phyloP scores from a whole-genome alignment of 495 filamentous ascomycete genomes.

The Margaritispora aquatica region DNA sequence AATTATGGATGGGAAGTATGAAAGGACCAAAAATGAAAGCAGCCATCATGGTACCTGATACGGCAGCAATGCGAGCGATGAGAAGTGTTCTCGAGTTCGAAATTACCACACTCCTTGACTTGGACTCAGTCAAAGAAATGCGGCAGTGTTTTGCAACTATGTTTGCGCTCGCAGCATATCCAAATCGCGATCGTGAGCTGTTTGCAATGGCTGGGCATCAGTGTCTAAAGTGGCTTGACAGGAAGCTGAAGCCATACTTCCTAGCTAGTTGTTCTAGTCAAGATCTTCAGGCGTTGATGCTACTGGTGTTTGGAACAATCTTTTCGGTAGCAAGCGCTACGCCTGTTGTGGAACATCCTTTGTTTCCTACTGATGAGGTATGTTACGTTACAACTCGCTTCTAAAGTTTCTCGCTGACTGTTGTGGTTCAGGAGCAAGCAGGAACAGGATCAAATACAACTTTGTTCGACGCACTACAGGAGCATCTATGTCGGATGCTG shows the following conservation, averaged over 20 bases:
- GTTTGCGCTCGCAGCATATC: background rate
- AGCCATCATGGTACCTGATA: background rate
- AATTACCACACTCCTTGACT: background rate
- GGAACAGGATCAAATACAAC: background rate
- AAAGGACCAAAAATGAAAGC: background rate
- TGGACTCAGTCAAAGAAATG: background rate
- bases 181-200: background rate
- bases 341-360: background rate
- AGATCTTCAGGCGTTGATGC: background rate
- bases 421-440: background rate
- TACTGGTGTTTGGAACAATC: background rate
- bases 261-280: background rate
- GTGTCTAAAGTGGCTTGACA: background rate
- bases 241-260: background rate
- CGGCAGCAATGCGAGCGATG: background rate
- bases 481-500: background rate
- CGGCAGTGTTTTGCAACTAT: background rate
- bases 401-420: background rate
- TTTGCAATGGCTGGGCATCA: background rate
- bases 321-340: background rate
- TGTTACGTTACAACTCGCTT: background rate
- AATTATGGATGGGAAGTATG: background rate
- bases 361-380: background rate
- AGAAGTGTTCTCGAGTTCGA: background rate
- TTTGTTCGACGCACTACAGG: background rate